Conservation (phyloP, 495 filamentous ascomycete genomes). For the Chaetomium tenue region DNA sequence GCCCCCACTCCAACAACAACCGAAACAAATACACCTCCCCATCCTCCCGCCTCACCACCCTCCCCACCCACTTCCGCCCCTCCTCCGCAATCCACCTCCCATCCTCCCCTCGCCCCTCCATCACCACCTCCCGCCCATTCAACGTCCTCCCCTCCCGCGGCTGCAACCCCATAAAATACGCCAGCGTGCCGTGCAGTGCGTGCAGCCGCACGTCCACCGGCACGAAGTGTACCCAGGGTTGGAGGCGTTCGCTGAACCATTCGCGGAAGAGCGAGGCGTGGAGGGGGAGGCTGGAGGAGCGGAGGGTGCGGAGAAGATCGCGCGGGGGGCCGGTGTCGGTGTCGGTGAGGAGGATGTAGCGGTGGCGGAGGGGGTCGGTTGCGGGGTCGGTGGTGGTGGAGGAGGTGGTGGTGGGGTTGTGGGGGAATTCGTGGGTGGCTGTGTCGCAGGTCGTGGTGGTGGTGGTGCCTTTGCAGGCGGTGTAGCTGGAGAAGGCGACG, state of each 20-base stretch:
- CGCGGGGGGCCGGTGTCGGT: slow-evolving; percentile 66
- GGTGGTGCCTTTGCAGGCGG: slow-evolving; percentile 40
- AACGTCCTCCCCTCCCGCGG: slow-evolving; percentile 36
- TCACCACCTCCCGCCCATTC: slow-evolving; percentile 48
- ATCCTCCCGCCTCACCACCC: slow-evolving; percentile 70
- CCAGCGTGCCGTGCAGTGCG: slow-evolving; percentile 61
- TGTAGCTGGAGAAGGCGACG: slow-evolving; percentile 50
- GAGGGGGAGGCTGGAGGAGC: slow-evolving; percentile 63
- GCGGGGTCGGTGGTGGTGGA: slow-evolving; percentile 25
- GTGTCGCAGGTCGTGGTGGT: slow-evolving; percentile 42
- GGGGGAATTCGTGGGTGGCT: slow-evolving; percentile 52
- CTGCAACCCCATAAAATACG: slow-evolving; percentile 57
- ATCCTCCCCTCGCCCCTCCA: slow-evolving; percentile 38
- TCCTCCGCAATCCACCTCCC: slow-evolving; percentile 62
- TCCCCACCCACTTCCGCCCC: slow-evolving; percentile 62
- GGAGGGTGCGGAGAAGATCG: slow-evolving; percentile 61
- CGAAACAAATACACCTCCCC: slow-evolving; percentile 83
- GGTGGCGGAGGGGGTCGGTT: slow-evolving; percentile 32
- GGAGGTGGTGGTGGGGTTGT: slow-evolving; percentile 39
- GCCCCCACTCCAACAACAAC: slow-evolving; percentile 71
- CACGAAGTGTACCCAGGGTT: slow-evolving; percentile 76
- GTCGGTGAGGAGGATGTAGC: slow-evolving; percentile 66
- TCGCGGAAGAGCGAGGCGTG: slow-evolving; percentile 64
- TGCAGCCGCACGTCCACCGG: slow-evolving; percentile 69
- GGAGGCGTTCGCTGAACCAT: slow-evolving; percentile 71